phyloP scores from a whole-genome alignment of 1,139 yeast genomes.

The Protomyces inouyei region DNA sequence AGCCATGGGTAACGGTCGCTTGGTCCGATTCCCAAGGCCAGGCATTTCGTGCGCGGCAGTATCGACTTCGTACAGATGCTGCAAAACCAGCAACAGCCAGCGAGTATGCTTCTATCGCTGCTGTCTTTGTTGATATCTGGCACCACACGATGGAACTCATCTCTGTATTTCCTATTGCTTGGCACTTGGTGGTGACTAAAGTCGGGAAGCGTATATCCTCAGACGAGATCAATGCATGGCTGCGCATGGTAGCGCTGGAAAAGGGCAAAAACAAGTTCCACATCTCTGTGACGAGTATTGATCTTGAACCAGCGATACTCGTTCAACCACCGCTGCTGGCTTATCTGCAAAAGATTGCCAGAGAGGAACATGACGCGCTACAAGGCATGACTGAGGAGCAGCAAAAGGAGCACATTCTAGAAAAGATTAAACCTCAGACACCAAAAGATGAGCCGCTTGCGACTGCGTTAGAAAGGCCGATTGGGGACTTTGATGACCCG shows the following conservation, averaged over 20 bases:
- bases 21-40: not conserved
- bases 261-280: not conserved
- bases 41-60: not conserved
- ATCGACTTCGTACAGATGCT: not conserved
- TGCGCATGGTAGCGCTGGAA: not conserved
- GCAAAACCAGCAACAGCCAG: not conserved
- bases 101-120: not conserved
- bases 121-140: not conserved
- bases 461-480: not conserved
- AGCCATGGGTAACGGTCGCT: not conserved
- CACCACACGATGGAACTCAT: not conserved
- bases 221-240: not conserved
- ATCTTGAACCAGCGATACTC: not conserved
- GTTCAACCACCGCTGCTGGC: not conserved
- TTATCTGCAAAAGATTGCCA: not conserved
- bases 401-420: not conserved
- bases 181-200: not conserved
- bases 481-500: not conserved
- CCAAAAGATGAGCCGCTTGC: not conserved
- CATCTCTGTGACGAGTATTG: not conserved
- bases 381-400: not conserved
- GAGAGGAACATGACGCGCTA: not conserved
- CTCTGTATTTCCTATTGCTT: not conserved
- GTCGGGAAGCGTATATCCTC: not conserved
- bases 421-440: not conserved